Conservation (phyloP, 345 rosid genomes). For the Draba incana region DNA sequence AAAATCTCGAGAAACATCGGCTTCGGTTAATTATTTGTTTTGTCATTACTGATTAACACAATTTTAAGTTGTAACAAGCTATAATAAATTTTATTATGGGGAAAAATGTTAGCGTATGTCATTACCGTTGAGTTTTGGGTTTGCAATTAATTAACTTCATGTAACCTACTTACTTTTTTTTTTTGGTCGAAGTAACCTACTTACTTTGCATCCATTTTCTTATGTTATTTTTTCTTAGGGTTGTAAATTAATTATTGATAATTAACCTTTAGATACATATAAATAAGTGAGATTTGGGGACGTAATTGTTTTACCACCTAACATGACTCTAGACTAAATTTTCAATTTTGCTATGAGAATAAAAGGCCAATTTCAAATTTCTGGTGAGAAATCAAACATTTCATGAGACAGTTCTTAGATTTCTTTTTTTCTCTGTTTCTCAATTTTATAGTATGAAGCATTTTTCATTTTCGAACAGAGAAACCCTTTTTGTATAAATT, state of each 20-base stretch:
- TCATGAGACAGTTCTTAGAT: not conserved
- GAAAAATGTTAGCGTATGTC: slow-evolving; percentile 31
- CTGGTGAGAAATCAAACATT: slow-evolving; percentile 30
- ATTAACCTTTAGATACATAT: slow-evolving; percentile 25
- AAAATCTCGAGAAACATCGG: not conserved
- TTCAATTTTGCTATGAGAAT: slow-evolving; percentile 36
- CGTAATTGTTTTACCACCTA: slow-evolving; percentile 39
- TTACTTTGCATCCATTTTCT: slow-evolving; percentile 31
- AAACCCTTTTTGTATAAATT: not conserved
- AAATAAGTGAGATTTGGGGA: slow-evolving; percentile 24
- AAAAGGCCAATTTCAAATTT: slow-evolving; percentile 30
- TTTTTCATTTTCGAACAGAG: slow-evolving; percentile 7
- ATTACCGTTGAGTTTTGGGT: slow-evolving; percentile 26
- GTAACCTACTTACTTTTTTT: slow-evolving; percentile 40
- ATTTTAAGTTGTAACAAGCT: slow-evolving; percentile 19
- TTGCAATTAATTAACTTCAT: slow-evolving; percentile 32
- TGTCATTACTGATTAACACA: not conserved
- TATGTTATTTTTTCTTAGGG: slow-evolving; percentile 7
- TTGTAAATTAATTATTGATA: not conserved
- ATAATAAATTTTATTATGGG: slow-evolving; percentile 14
- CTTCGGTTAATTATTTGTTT: not conserved
- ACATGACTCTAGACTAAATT: slow-evolving; percentile 37
- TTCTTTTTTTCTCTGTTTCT: not conserved
- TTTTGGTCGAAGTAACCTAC: too few relatives aligned
- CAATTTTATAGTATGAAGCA: not conserved